Base-by-base conservation (phyloP, 192 early-diverging fungal genomes). In the Coemansia sp. region DNA sequence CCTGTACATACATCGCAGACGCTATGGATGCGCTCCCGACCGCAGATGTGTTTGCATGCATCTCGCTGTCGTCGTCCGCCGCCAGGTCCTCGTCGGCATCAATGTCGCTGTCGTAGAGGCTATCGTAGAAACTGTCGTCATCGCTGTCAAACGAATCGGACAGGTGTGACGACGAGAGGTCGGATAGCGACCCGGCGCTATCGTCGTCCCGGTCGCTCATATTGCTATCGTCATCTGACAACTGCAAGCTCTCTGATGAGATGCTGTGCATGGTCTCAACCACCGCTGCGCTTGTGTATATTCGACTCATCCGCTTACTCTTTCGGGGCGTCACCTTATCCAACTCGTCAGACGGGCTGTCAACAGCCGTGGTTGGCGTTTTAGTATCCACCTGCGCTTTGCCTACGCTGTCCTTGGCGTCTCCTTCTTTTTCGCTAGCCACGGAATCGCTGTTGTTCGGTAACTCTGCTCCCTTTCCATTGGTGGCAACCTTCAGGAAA, bases 61-160 rank as follows among this genome's bases (percentile, higher is more conserved):
- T 53, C 3, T 60, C 69, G 60, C 73, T 75, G 3, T 69, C 73
- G 64, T 73, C 78, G 30, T 43, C 66, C 2, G 63, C 60, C 6
- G 63, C 78, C 67, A 74, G 60, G 26, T 77, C 62, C 66, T 69
- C 70, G 60, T 81, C 78, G 7, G 48, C 46, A 33, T 74, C 69
- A 44, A 72, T 69, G 30, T 76, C 78, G 64, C 73, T 72, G 62
- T 81, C 78, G 26, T 64, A 58, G 1, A 81, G 64, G 64, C 78
- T 72, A 55, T 72, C 56, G 73, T 72, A 75, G 64, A 81, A 81
- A 62, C 78, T 81, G 57, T 63, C 71, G 38, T 66, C 64, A 21
- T 72, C 69, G 69, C 78, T 75, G 5, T 81, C 69, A 15, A 72
- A 39, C 41, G 69, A 71, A 53, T 75, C 72, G 18, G 78, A 81